These are phyloP conservation scores for Lentinula aciculospora DNA, from an alignment of 768 basidiomycete genomes.

Conservation along the genomic window DNA sequence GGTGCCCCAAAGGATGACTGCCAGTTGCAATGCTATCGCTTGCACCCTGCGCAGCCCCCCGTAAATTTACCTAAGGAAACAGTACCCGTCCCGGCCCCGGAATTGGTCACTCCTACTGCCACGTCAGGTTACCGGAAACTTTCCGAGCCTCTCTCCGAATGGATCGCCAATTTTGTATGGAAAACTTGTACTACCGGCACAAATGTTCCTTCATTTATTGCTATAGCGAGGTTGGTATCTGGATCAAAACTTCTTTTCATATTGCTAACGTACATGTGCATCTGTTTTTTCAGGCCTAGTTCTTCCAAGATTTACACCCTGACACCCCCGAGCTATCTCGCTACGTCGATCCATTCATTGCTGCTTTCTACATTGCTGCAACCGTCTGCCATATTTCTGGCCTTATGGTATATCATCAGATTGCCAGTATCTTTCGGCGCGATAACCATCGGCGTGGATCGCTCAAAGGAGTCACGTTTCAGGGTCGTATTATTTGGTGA, in stretches of 20 bases:
- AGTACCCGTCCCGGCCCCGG: constrained; percentile 28
- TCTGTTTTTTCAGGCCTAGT: constrained; percentile 20
- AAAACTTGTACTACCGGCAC: constrained; percentile 74
- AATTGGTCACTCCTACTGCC: constrained; percentile 44
- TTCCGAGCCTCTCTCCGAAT: constrained; percentile 72
- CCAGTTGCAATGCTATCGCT: constrained; percentile 11
- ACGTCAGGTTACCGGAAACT: constrained; percentile 62
- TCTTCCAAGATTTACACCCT: constrained; percentile 34
- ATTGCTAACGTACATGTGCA: constrained; percentile 3
- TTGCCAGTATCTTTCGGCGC: constrained; percentile 66
- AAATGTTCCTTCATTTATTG: constrained; percentile 48
- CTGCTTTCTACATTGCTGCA: constrained; percentile 76
- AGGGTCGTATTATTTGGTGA: constrained; percentile 59
- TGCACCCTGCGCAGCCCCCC: constrained; percentile 20
- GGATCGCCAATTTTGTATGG: constrained; percentile 79
- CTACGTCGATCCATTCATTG: constrained; percentile 62
- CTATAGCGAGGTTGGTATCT: constrained; percentile 47
- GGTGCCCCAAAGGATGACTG: constrained; percentile 7
- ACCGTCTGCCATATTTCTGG: constrained; percentile 73
- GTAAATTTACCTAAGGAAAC: constrained; percentile 28
- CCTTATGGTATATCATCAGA: constrained; percentile 78
- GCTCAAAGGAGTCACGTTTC: constrained; percentile 57
- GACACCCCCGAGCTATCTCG: constrained; percentile 47
- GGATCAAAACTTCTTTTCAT: constrained; percentile 4
- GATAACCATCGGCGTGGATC: constrained; percentile 42